Evolutionary conservation across 2,329 filamentous ascomycete genomes (phyloP).

Genomic region (Clonostachys chloroleuca): DNA sequence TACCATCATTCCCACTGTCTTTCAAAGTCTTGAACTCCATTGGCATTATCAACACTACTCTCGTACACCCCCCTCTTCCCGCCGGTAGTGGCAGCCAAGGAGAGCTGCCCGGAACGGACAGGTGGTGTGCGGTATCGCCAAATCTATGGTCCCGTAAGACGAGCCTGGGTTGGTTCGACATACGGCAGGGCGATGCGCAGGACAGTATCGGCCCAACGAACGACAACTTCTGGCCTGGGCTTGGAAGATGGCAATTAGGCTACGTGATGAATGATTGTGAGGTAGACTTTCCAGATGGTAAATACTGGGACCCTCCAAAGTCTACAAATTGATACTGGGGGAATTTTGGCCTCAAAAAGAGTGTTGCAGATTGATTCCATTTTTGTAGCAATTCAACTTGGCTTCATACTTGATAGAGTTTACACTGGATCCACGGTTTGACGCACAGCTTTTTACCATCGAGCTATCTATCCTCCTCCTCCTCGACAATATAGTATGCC

Average conservation of each 20-base stretch:
- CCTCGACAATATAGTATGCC: conserved; percentile 13
- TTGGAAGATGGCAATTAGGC: conserved; percentile 37
- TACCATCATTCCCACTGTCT: conserved; percentile 2
- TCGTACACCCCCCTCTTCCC: conserved; percentile 46
- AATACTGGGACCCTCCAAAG: not conserved
- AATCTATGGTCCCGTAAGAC: conserved; percentile 18
- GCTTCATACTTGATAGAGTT: no score
- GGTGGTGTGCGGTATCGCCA: conserved; percentile 36
- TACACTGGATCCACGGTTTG: no score
- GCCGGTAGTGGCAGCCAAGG: conserved; percentile 25
- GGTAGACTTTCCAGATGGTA: not conserved
- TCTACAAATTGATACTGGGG: not conserved
- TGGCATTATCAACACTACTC: conserved; percentile 22
- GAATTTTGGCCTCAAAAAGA: no score
- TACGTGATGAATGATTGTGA: conserved; percentile 28
- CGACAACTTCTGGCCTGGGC: conserved; percentile 41
- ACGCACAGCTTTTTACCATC: no score
- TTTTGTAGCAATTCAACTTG: no score
- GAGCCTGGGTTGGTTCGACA: conserved; percentile 40
- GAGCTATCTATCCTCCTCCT: conserved; percentile 10
- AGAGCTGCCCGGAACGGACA: conserved; percentile 38
- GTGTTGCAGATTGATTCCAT: no score
- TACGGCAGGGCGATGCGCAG: conserved; percentile 22
- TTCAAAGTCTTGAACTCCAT: conserved; percentile 1
- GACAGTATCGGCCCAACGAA: conserved; percentile 9